Evolutionary conservation across 2,329 filamentous ascomycete species (phyloP), one percentile per base, ranked within the genome.

Genomic region (Calonectria fujianensis): DNA sequence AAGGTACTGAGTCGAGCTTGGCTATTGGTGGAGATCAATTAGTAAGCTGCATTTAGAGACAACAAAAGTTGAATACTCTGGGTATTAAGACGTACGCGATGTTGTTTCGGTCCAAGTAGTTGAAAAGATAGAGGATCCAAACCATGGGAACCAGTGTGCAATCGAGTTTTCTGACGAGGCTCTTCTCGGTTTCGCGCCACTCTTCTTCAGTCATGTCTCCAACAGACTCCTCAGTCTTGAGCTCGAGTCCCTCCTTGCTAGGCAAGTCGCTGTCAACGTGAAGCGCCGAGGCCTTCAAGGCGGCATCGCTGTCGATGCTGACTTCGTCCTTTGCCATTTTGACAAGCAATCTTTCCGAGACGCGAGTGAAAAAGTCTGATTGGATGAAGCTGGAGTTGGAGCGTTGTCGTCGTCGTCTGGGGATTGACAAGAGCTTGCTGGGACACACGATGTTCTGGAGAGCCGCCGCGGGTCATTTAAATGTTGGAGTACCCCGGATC

Each of bases 61-160:
- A 32, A 8, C 7, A 6, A 31, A 7, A 35, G 11, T 35, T 35
- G 32, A 2, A 10, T 11, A 13, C 32, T 10, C 32, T 10, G 1
- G 9, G 32, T 35, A 35, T 8, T 18, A 20, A 29, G 18, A 74
- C 76, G 4, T 64, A 81, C 79, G 79, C 74, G 50, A 81, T 80
- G 8, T 76, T 76, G 54, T 77, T 76, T n/a, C 79, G 65, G 50
- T 81, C 79, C 0, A 82, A 66, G 24, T 80, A 81, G 70, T 80
- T 82, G 65, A 80, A 80, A 8, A 82, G 41, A 41, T 81, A 82
- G 0, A 82, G 63, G 2, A 81, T 31, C 78, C 76, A 81, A 5
- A 80, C 70, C 24, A 78, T 76, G 1, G 80, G 80, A 67, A 82
- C 65, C 11, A 82, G 66, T 3, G 80, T 82, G 70, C 79, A 68